phyloP scores from a whole-genome alignment of 306 rosid species.

The Vachellia pachyceras region DNA sequence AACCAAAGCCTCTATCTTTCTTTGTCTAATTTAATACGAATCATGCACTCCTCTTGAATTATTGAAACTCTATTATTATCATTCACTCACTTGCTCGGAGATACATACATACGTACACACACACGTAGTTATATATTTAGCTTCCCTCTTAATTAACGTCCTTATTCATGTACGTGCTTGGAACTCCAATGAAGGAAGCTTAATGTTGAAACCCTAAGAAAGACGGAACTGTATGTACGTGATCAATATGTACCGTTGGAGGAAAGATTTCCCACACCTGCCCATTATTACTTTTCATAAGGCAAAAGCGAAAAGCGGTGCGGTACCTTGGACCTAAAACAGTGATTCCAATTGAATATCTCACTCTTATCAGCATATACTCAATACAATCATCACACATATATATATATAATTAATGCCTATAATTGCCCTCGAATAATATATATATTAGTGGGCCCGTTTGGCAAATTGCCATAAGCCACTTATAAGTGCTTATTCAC shows the following conservation, averaged over 20 bases:
- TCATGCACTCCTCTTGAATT: slow-evolving; percentile 44
- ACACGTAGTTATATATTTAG: background rate
- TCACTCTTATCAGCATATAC: background rate
- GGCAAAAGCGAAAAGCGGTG: slow-evolving; percentile 24
- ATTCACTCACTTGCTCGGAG: slow-evolving; percentile 47
- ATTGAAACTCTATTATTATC: slow-evolving; percentile 34
- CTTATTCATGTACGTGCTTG: slow-evolving; percentile 37
- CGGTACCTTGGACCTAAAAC: slow-evolving; percentile 33
- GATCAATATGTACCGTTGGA: too few relatives aligned
- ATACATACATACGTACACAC: background rate
- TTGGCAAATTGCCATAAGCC: too few relatives aligned
- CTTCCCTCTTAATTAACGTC: slow-evolving; percentile 17
- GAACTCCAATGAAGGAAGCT: slow-evolving; percentile 6
- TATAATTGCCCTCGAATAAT: background rate
- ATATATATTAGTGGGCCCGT: too few relatives aligned
- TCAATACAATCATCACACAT: background rate
- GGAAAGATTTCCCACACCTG: too few relatives aligned
- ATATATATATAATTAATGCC: background rate
- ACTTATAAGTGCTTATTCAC: too few relatives aligned
- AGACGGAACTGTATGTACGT: too few relatives aligned
- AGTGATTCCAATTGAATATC: slow-evolving; percentile 24
- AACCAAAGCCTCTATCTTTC: slow-evolving; percentile 35
- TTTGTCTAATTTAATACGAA: slow-evolving; percentile 54
- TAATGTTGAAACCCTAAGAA: slow-evolving; percentile 15
- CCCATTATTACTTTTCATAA: slow-evolving; percentile 40